Base-by-base conservation (phyloP, 192 early-diverging fungal species). In the Lobosporangium transversale region DNA sequence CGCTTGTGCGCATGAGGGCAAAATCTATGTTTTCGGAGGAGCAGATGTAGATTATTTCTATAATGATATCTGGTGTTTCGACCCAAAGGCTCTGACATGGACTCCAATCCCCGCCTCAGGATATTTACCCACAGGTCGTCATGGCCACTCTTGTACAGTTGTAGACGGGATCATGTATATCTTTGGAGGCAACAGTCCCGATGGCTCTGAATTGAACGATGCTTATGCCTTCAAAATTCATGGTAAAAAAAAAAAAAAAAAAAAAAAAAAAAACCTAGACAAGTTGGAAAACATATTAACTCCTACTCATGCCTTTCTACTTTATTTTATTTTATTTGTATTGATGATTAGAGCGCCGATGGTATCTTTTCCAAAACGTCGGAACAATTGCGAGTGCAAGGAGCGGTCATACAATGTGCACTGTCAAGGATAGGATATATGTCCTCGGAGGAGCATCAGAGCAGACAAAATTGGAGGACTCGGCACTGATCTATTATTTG, bases 351-450 rank as follows among this genome's bases (percentile, higher is more conserved):
- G 85, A 79, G 40, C 70, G 80, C 20, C 80, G 85, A 23, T 88
- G 87, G 87, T 86, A 82, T 30, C 83, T 83, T 53, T 86, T 88
- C 68, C 82, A 82, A 49, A 86, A 88, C 35, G 83, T 88, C 60
- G 87, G 87, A 27, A 70, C 80, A 14, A 66, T 85, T 2, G 85
- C 87, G 10, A 81, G 68, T 23, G 71, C 84, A 1, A 61, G 87
- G n/a, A 75, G 65, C 68, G 78, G 79, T 17, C 78, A 78, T 30
- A 79, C 82, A 2, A 66, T 88, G 79, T 79, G 83, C 31, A 64
- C 75, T 10, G 40, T 78, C 35, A 68, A 78, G 17, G 79, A 83
- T 27, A 80, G 81, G 49, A 57, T 86, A 2, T 84, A 66, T 62
- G 79, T 88, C 21, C 49, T 88, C 37, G 87, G 87, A 73, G 87